Conservation (phyloP, 2,329 filamentous ascomycete species). For the Diaporthe helianthi region DNA sequence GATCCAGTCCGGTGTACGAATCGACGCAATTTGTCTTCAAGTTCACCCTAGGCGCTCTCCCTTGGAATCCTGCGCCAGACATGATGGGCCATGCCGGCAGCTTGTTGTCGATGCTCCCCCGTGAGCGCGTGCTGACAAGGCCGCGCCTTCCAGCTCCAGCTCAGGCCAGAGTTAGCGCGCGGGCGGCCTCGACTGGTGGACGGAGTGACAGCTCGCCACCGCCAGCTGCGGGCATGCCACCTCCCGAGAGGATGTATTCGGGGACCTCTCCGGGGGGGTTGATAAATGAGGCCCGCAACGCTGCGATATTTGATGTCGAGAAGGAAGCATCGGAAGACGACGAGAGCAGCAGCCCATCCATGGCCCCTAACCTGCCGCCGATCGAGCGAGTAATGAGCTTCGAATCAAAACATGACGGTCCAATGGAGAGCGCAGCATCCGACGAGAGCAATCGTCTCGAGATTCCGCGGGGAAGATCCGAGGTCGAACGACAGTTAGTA, state of each 20-base stretch:
- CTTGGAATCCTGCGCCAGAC: slow-evolving; percentile 39
- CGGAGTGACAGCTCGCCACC: slow-evolving; percentile 49
- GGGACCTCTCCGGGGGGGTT: slow-evolving; percentile 55
- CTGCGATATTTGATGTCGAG: slow-evolving; percentile 43
- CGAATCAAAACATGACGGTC: slow-evolving; percentile 29
- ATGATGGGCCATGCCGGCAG: slow-evolving; percentile 46
- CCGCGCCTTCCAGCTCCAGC: slow-evolving; percentile 76
- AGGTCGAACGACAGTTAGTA: slow-evolving; percentile 44
- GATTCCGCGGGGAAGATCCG: slow-evolving; percentile 33
- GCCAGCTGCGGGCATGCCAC: slow-evolving; percentile 48
- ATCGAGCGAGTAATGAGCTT: slow-evolving; percentile 36
- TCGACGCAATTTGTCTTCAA: slow-evolving; percentile 72
- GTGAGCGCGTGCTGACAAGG: slow-evolving; percentile 68
- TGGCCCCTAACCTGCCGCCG: slow-evolving; percentile 36
- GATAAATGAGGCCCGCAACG: slow-evolving; percentile 59
- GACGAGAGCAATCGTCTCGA: slow-evolving; percentile 6
- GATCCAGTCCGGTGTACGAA: slow-evolving; percentile 61
- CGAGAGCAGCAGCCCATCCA: slow-evolving; percentile 29
- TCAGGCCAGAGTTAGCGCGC: slow-evolving; percentile 64
- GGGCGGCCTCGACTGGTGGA: slow-evolving; percentile 38
- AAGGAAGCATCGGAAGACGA: slow-evolving; percentile 34
- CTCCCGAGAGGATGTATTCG: slow-evolving; percentile 55
- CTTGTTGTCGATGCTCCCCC: slow-evolving; percentile 60
- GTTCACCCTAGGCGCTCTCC: slow-evolving; percentile 67
- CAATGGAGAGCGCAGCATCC: slow-evolving; percentile 31